A percentile compares a stretch with the other conserved stretches of the same genome.
These are phyloP conservation scores for Colletotrichum tofieldiae DNA, from an alignment of 2,329 filamentous ascomycete genomes.

Conservation along the genomic window DNA sequence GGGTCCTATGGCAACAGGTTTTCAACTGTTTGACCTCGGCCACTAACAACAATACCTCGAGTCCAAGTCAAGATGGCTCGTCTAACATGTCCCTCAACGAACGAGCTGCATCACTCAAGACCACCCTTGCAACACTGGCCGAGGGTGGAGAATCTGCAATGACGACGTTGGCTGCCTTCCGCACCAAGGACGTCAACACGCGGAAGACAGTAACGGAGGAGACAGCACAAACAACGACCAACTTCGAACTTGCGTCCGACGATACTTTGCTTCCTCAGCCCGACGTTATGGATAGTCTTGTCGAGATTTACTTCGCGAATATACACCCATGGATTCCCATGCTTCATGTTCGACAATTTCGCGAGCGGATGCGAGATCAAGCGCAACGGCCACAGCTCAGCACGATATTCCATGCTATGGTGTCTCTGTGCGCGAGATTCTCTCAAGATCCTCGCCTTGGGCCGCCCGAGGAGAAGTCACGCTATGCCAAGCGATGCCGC, in stretches of 20 bases:
- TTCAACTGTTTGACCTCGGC: slow-evolving; percentile 14
- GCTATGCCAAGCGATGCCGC: slow-evolving; percentile 47
- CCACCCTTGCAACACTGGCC: too few species aligned
- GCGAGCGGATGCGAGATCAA: slow-evolving; percentile 44
- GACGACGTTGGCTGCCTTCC: too few species aligned
- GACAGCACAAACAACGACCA: too few species aligned
- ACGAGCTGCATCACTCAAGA: too few species aligned
- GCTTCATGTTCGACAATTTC: slow-evolving; percentile 50
- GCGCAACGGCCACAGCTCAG: slow-evolving; percentile 44
- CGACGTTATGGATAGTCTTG: slow-evolving; percentile 52
- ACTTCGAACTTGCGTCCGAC: not conserved
- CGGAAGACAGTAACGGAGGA: too few species aligned
- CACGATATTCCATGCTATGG: slow-evolving; percentile 56
- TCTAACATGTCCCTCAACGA: too few species aligned
- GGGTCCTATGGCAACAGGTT: too few species aligned
- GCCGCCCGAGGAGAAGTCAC: slow-evolving; percentile 36
- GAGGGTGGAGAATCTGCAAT: too few species aligned
- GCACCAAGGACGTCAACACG: too few species aligned
- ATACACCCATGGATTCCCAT: slow-evolving; percentile 60
- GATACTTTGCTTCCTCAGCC: slow-evolving; percentile 45
- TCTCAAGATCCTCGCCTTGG: slow-evolving; percentile 48
- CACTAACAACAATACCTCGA: not conserved
- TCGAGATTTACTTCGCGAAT: slow-evolving; percentile 54
- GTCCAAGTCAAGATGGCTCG: not conserved
- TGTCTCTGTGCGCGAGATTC: slow-evolving; percentile 48